These are phyloP conservation scores for Kuraishia borneana DNA, from an alignment of 805 yeast species.

Conservation along the genomic window DNA sequence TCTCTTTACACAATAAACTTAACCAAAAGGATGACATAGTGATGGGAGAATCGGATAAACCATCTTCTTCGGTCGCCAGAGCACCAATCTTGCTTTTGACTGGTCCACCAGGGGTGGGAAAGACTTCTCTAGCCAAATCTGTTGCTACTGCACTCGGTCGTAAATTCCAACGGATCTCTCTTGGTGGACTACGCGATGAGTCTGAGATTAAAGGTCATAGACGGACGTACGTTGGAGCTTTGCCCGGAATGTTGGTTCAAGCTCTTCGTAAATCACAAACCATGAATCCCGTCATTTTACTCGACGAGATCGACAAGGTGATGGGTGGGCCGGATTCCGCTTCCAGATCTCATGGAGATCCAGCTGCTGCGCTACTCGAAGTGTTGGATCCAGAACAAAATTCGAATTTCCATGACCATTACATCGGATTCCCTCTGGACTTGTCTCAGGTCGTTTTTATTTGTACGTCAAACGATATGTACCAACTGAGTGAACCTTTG, in stretches of 20 bases:
- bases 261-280: slow-evolving; percentile 65
- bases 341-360: slow-evolving; percentile 61
- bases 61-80: slow-evolving; percentile 6
- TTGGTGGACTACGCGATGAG: slow-evolving; percentile 85
- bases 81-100: slow-evolving; percentile 75
- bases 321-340: slow-evolving; percentile 32
- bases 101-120: slow-evolving; percentile 94
- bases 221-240: slow-evolving; percentile 84
- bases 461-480: slow-evolving; percentile 77
- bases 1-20: slow-evolving; percentile 37
- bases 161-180: slow-evolving; percentile 66
- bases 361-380: slow-evolving; percentile 81
- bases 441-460: slow-evolving; percentile 70
- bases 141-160: slow-evolving; percentile 67
- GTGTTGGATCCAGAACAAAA: slow-evolving; percentile 90
- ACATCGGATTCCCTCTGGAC: slow-evolving; percentile 77
- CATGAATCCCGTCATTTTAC: slow-evolving; percentile 72
- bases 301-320: slow-evolving; percentile 82
- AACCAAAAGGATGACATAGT: slow-evolving; percentile 1
- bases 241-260: slow-evolving; percentile 78
- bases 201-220: slow-evolving; percentile 87
- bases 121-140: slow-evolving; percentile 77
- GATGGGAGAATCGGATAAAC: background rate
- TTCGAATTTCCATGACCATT: slow-evolving; percentile 65
- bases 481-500: slow-evolving; percentile 63